Conservation (phyloP, 2,329 filamentous ascomycete genomes). For the Arthrobotrys sphaeroides region DNA sequence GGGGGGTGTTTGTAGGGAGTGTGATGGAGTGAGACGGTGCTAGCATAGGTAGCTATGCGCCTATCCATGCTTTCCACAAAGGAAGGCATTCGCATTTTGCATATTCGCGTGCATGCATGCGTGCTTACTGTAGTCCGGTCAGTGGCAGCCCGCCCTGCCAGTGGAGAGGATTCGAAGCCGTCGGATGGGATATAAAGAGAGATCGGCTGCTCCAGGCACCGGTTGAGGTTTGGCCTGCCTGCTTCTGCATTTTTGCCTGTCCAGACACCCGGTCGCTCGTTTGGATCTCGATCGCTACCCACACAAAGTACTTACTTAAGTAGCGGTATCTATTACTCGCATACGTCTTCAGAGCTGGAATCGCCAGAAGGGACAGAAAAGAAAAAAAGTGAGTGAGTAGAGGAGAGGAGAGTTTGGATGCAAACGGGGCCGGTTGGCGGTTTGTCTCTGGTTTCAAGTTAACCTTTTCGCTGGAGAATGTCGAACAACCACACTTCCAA, state of each 20-base stretch:
- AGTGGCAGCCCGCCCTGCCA: too few species aligned
- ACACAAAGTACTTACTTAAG: neutral
- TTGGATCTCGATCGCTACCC: conserved; percentile 2
- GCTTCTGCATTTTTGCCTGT: neutral
- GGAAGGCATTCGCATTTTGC: conserved; percentile 23
- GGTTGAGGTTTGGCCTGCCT: conserved; percentile 14
- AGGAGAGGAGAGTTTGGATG: conserved; percentile 24
- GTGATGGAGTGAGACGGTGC: conserved; percentile 13
- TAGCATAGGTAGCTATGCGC: conserved; percentile 29
- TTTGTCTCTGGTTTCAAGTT: conserved; percentile 24
- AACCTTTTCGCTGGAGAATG: conserved; percentile 40
- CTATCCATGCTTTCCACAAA: conserved; percentile 34
- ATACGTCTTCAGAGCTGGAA: too few species aligned
- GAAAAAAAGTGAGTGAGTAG: conserved; percentile 9
- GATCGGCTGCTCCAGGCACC: conserved; percentile 20
- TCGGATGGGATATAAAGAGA: conserved; percentile 1
- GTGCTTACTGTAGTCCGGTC: too few species aligned
- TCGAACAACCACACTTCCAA: too few species aligned
- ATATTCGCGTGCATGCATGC: conserved; percentile 14
- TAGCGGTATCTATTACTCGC: too few species aligned
- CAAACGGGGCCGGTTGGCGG: conserved; percentile 22
- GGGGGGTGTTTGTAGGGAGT: conserved; percentile 2
- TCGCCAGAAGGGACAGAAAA: neutral
- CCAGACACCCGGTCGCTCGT: conserved; percentile 7
- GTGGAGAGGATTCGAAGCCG: neutral